Conservation (phyloP, 148 eudicot genomes). For the Rhododendron griersonianum region DNA sequence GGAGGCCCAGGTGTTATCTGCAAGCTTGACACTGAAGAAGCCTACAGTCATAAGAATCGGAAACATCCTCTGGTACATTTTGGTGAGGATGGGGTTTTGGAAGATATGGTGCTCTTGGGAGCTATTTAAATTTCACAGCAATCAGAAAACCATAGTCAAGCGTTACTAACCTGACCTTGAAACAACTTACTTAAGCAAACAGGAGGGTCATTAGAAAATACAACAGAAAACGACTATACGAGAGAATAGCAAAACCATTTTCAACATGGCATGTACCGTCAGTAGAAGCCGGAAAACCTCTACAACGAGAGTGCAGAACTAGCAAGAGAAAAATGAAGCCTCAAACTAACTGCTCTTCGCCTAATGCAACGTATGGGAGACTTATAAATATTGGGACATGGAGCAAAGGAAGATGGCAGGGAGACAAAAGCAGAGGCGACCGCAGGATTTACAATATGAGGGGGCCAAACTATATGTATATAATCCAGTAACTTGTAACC, state of each 20-base stretch:
- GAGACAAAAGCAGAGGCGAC: neutral
- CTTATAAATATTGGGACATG: neutral
- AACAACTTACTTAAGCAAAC: neutral
- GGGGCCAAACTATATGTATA: too few relatives aligned
- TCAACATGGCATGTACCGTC: neutral
- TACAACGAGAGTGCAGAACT: neutral
- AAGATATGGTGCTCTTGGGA: neutral
- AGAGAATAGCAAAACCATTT: neutral
- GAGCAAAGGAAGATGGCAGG: neutral
- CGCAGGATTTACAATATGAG: too few relatives aligned
- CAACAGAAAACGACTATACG: neutral
- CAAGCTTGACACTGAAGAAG: neutral
- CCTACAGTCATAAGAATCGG: neutral
- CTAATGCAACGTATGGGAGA: neutral
- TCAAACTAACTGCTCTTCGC: neutral
- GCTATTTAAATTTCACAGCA: conserved; percentile 1
- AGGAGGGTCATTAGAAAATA: neutral
- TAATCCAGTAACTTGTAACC: too few relatives aligned
- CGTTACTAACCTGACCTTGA: neutral
- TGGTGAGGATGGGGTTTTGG: neutral
- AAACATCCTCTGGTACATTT: neutral
- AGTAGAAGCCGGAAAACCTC: neutral
- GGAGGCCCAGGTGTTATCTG: neutral
- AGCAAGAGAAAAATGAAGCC: neutral
- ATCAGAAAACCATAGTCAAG: neutral